phyloP scores from a whole-genome alignment of 805 yeast genomes.

The Kregervanrija pseudodelftensis region DNA sequence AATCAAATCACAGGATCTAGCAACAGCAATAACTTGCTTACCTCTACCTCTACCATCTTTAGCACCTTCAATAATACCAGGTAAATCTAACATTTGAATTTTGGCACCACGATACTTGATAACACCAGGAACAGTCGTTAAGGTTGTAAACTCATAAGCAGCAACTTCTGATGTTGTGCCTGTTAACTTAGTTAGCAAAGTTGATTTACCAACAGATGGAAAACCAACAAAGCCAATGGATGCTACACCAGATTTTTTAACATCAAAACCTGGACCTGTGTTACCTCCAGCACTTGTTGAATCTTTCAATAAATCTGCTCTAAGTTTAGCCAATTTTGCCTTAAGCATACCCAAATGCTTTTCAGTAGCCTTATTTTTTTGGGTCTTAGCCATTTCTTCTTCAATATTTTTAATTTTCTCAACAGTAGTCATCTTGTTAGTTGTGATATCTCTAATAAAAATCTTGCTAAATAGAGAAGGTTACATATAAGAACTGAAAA shows the following conservation, averaged over 20 bases:
- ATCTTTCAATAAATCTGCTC: slow-evolving; percentile 81
- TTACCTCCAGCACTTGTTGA: slow-evolving; percentile 79
- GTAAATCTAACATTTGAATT: slow-evolving; percentile 90
- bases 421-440: slow-evolving; percentile 49
- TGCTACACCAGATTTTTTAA: slow-evolving; percentile 97
- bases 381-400: slow-evolving; percentile 97
- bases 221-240: slow-evolving; percentile 97
- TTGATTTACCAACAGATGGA: slow-evolving; percentile 91
- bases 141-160: slow-evolving; percentile 93
- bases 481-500: too few species aligned
- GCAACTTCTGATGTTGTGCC: slow-evolving; percentile 98
- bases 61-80: slow-evolving; percentile 89
- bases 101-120: slow-evolving; percentile 95
- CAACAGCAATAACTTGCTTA: slow-evolving; percentile 96
- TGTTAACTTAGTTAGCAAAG: slow-evolving; percentile 79
- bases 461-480: too few species aligned
- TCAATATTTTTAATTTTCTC: slow-evolving; percentile 82
- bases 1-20: slow-evolving; percentile 91
- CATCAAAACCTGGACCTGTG: slow-evolving; percentile 92
- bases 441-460: too few species aligned
- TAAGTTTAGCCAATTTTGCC: slow-evolving; percentile 91
- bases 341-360: slow-evolving; percentile 96
- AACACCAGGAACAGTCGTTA: slow-evolving; percentile 96
- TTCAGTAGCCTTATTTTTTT: slow-evolving; percentile 95
- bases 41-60: slow-evolving; percentile 91